Base-by-base conservation (phyloP, 768 basidiomycete species). In the Cantharellus cinnabarinus region DNA sequence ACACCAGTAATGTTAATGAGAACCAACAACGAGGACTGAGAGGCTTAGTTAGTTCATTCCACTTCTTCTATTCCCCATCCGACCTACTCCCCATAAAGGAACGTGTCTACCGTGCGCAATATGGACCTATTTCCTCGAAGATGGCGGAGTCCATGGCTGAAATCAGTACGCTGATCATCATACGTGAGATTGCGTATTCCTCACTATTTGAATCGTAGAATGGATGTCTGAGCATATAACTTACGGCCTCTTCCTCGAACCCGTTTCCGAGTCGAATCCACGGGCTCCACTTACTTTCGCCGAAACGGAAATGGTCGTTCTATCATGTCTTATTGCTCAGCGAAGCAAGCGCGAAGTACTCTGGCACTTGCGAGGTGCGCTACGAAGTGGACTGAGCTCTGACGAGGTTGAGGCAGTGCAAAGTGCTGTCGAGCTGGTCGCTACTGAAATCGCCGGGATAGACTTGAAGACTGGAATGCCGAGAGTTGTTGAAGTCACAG, bases 251-350 rank as follows among this genome's bases (percentile, higher is more conserved):
- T 50, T 58, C 58, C 48, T 58, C 42, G 42, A 38, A 4, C 58
- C 58, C 4, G 50, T 58, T 15, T 44, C 41, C 29, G 58, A 58
- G 4, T n/a, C 42, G 3, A 20, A 37, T 40, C 50, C 50, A 4
- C 58, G 58, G 3, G 41, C 41, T 4, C 58, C 58, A 15, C 44
- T 58, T 5, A 44, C 41, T 40, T 14, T 58, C 15, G 40, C 15
- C 38, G 58, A 58, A 48, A 58, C 58, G 10, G 58, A 58, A 48
- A 58, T 58, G 48, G 58, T 58, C n/a, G 48, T 58, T 4, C 48
- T 58, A 4, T 20, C 14, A 14, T 50, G 42, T 35, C 37, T 58
- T 41, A 7, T 58, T 42, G 58, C 58, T 15, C 42, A 44, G 34
- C 50, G 44, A 4, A 50, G 42, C 3, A 4, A 4, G 34, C 42